These are phyloP conservation scores for Pseudogymnoascus sp. DNA, from an alignment of 2,329 filamentous ascomycete species.

Conservation along the genomic window DNA sequence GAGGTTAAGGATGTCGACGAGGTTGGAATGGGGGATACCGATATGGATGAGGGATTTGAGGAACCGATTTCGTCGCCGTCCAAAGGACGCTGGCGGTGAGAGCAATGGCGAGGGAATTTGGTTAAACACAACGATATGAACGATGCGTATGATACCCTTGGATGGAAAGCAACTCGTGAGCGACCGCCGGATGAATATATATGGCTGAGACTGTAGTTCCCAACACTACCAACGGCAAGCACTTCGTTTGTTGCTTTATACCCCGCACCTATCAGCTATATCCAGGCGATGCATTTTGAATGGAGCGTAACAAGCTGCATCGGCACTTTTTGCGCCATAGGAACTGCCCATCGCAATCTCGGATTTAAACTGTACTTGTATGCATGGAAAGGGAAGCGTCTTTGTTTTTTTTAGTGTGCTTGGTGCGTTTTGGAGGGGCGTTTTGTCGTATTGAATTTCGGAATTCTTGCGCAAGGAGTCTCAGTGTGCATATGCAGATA, in stretches of 20 bases:
- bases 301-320: neutral
- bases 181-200: neutral
- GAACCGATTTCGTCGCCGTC: neutral
- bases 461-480: constrained; percentile 1
- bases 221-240: neutral
- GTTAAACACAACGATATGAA: neutral
- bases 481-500: constrained; percentile 8
- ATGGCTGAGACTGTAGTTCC: neutral
- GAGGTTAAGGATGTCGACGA: constrained; percentile 44
- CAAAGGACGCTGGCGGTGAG: neutral
- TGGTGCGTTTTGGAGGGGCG: neutral
- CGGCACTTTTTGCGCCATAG: neutral
- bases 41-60: neutral
- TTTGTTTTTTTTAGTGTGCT: neutral
- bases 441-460: constrained; percentile 3
- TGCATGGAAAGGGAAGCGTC: neutral
- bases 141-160: constrained; percentile 5
- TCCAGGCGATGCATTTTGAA: neutral
- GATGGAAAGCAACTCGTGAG: neutral
- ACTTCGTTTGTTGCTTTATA: neutral
- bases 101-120: neutral
- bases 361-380: neutral
- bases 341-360: neutral
- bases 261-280: neutral
- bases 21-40: constrained; percentile 1